Evolutionary conservation across 1,284 basidiomycete species (phyloP).

Genomic region (Ganoderma boninense): DNA sequence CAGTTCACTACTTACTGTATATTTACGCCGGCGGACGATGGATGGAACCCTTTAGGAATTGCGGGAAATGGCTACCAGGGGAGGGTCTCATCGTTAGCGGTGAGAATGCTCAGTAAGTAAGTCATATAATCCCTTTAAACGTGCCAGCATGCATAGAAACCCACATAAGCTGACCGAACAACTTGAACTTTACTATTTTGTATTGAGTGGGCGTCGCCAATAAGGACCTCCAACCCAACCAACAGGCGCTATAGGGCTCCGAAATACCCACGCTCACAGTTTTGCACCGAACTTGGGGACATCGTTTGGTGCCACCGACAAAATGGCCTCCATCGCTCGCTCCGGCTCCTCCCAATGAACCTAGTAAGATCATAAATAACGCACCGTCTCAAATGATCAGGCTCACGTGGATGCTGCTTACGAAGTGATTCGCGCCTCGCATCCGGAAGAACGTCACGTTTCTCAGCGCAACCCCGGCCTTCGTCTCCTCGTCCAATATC

Average conservation of each 20-base stretch:
- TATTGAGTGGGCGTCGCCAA: neutral
- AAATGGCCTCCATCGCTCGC: slow-evolving; percentile 1
- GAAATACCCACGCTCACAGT: neutral
- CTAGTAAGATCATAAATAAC: neutral
- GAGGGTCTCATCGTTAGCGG: no score
- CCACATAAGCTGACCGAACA: neutral
- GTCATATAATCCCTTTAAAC: no score
- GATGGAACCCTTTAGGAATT: no score
- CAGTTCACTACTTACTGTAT: no score
- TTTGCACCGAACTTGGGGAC: neutral
- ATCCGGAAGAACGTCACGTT: neutral
- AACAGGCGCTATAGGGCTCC: no score
- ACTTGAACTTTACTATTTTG: neutral
- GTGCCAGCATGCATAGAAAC: neutral
- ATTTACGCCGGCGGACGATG: no score
- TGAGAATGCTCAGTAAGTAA: no score
- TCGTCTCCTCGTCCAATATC: neutral
- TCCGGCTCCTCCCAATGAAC: slow-evolving; percentile 12
- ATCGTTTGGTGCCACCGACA: neutral
- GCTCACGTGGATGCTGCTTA: neutral
- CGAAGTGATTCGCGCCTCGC: slow-evolving; percentile 7
- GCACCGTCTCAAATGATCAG: no score
- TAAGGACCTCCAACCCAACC: neutral
- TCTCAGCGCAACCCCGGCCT: slow-evolving; percentile 4
- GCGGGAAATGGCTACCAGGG: no score